Percentiles rank a stretch among this genome's conserved stretches.
These are phyloP conservation scores for Linnemannia zychae DNA, from an alignment of 192 early-diverging fungal genomes.

Conservation along the genomic window DNA sequence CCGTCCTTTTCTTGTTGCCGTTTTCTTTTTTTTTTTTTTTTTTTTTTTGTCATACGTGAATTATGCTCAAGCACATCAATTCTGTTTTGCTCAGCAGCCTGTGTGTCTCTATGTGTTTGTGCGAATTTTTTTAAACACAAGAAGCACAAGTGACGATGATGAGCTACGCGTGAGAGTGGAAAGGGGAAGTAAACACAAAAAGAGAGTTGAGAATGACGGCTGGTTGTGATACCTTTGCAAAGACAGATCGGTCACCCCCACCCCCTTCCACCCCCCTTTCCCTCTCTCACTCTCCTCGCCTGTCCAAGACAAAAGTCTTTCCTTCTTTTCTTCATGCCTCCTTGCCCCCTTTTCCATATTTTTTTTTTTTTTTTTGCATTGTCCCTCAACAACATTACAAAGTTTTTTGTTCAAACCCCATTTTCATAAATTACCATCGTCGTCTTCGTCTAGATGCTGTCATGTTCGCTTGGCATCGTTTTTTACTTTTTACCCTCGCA, in stretches of 20 bases:
- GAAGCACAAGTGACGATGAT: not conserved
- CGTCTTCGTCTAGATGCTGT: not conserved
- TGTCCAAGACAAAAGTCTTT: not conserved
- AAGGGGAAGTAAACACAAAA: not conserved
- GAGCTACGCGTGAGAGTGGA: not conserved
- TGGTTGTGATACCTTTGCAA: not conserved
- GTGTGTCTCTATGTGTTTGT: not conserved
- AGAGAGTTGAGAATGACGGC: not conserved
- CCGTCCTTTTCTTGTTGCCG: no score
- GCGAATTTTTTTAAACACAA: no score
- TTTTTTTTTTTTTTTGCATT: constrained; percentile 1
- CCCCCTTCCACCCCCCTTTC: not conserved
- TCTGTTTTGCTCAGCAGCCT: not conserved
- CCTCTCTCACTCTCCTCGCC: not conserved
- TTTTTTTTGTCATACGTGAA: not conserved
- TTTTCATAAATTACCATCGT: not conserved
- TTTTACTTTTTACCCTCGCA: no score
- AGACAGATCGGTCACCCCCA: not conserved
- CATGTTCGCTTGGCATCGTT: not conserved
- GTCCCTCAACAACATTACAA: no score
- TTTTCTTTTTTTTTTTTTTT: not conserved
- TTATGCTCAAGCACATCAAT: not conserved
- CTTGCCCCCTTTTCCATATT: not conserved
- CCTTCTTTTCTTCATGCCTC: not conserved
- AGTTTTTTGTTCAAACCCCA: not conserved